Evolutionary conservation across 495 filamentous ascomycete genomes (phyloP).

Genomic region (Jackrogersella minutella): DNA sequence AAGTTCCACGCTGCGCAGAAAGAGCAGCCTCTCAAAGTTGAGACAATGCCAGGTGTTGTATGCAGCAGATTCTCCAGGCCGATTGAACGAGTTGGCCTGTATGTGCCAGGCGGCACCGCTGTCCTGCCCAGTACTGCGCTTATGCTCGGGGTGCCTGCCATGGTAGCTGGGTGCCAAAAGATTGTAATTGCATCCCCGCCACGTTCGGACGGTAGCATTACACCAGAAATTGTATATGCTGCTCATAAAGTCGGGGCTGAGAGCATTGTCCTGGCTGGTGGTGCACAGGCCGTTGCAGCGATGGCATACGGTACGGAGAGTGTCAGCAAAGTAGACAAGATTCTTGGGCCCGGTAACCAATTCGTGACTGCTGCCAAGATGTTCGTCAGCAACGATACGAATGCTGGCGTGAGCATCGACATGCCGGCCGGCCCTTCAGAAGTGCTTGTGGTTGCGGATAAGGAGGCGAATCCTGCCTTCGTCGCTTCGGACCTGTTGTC

Average conservation of each 20-base stretch:
- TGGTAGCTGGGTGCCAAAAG: slow-evolving; percentile 96
- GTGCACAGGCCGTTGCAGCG: slow-evolving; percentile 92
- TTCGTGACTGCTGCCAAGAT: slow-evolving; percentile 99
- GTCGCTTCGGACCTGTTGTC: slow-evolving; percentile 93
- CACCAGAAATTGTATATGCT: slow-evolving; percentile 97
- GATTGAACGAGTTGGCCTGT: slow-evolving; percentile 93
- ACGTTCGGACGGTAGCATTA: slow-evolving; percentile 85
- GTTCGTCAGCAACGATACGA: slow-evolving; percentile 94
- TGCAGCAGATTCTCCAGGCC: slow-evolving; percentile 93
- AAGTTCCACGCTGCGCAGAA: slow-evolving; percentile 94
- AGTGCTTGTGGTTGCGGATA: slow-evolving; percentile 95
- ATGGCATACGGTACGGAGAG: slow-evolving; percentile 86
- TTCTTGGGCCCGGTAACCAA: slow-evolving; percentile 96
- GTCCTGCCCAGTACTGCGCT: slow-evolving; percentile 95
- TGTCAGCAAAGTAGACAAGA: slow-evolving; percentile 97
- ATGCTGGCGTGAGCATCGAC: slow-evolving; percentile 92
- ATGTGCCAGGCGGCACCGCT: slow-evolving; percentile 94
- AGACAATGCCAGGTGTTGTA: slow-evolving; percentile 96
- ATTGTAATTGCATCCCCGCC: slow-evolving; percentile 95
- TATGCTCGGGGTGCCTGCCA: slow-evolving; percentile 97
- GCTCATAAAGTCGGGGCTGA: slow-evolving; percentile 97
- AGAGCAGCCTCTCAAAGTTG: slow-evolving; percentile 78
- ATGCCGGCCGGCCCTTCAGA: slow-evolving; percentile 98
- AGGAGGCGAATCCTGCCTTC: slow-evolving; percentile 87
- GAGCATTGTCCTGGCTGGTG: slow-evolving; percentile 92